These are phyloP conservation scores for Cordyceps tenuipes DNA, from an alignment of 2,329 filamentous ascomycete genomes.

Conservation along the genomic window DNA sequence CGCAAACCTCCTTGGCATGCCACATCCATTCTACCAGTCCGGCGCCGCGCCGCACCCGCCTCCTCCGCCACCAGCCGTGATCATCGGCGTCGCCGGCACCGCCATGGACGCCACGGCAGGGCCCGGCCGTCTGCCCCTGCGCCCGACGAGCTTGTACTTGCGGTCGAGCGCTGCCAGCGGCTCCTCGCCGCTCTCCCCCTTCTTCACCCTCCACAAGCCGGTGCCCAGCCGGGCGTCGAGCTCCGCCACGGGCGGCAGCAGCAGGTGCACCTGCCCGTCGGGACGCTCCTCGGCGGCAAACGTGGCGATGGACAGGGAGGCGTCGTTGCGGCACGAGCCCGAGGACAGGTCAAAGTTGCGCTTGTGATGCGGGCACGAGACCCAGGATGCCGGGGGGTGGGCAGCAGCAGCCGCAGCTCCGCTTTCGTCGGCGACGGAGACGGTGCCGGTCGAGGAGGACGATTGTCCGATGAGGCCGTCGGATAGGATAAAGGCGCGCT, in stretches of 20 bases:
- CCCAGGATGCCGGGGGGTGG: slow-evolving; percentile 58
- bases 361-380: slow-evolving; percentile 84
- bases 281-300: slow-evolving; percentile 65
- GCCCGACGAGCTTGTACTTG: slow-evolving; percentile 37
- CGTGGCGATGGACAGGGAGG: slow-evolving; percentile 68
- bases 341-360: slow-evolving; percentile 72
- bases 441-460: slow-evolving; percentile 14
- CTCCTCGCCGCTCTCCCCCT: slow-evolving; percentile 47
- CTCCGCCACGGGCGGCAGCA: slow-evolving; percentile 72
- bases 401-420: too few relatives aligned
- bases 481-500: slow-evolving; percentile 79
- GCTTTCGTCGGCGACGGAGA: slow-evolving; percentile 16
- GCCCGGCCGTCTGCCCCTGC: slow-evolving; percentile 34
- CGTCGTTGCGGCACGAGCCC: slow-evolving; percentile 68
- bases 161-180: slow-evolving; percentile 38
- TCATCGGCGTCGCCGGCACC: slow-evolving; percentile 31
- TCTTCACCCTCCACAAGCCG: slow-evolving; percentile 67
- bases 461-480: slow-evolving; percentile 76
- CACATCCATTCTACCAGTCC: slow-evolving; percentile 32
- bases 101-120: slow-evolving; percentile 25
- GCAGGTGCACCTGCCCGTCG: slow-evolving; percentile 72
- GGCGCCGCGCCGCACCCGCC: slow-evolving; percentile 30
- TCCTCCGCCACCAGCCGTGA: slow-evolving; percentile 11
- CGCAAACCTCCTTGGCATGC: background rate
- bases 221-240: slow-evolving; percentile 74